Evolutionary conservation across 805 yeast genomes (phyloP).

Genomic region (Cyberlindnera subsufficiens): DNA sequence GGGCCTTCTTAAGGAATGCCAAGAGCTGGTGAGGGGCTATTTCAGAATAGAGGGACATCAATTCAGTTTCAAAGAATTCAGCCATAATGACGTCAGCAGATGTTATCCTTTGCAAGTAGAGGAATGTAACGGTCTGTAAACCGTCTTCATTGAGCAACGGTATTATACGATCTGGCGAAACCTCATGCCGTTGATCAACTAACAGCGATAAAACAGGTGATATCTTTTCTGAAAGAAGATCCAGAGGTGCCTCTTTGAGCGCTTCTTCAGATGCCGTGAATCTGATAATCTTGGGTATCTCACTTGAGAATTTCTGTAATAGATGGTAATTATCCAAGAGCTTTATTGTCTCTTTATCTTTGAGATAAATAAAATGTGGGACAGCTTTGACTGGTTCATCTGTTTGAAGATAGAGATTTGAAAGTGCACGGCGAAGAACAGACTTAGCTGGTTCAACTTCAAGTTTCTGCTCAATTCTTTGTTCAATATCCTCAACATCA

Average conservation of each 20-base stretch:
- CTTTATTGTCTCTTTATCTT: conserved; percentile 48
- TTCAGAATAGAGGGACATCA: conserved; percentile 59
- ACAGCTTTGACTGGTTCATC: conserved; percentile 61
- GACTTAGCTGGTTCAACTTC: conserved; percentile 25
- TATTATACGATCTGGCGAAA: conserved; percentile 49
- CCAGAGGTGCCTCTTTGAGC: conserved; percentile 31
- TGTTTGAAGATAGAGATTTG: conserved; percentile 49
- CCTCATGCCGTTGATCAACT: conserved; percentile 59
- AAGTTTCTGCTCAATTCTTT: conserved; percentile 36
- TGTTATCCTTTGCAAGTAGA: conserved; percentile 59
- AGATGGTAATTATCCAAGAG: conserved; percentile 62
- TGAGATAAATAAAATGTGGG: conserved; percentile 49
- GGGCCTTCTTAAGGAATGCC: conserved; percentile 53
- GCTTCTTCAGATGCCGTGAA: conserved; percentile 35
- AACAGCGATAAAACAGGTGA: conserved; percentile 45
- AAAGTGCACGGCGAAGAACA: conserved; percentile 37
- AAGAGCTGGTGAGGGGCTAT: conserved; percentile 51
- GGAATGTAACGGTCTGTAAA: conserved; percentile 48
- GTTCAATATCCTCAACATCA: conserved; percentile 37
- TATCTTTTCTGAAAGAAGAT: conserved; percentile 25
- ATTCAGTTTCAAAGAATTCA: conserved; percentile 57
- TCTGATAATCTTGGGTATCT: conserved; percentile 46
- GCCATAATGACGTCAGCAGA: conserved; percentile 49
- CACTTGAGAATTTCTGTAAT: conserved; percentile 39
- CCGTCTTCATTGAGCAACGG: conserved; percentile 33